These are phyloP conservation scores for Mucor circinelloides DNA, from an alignment of 371 early-diverging fungal species.

Conservation along the genomic window DNA sequence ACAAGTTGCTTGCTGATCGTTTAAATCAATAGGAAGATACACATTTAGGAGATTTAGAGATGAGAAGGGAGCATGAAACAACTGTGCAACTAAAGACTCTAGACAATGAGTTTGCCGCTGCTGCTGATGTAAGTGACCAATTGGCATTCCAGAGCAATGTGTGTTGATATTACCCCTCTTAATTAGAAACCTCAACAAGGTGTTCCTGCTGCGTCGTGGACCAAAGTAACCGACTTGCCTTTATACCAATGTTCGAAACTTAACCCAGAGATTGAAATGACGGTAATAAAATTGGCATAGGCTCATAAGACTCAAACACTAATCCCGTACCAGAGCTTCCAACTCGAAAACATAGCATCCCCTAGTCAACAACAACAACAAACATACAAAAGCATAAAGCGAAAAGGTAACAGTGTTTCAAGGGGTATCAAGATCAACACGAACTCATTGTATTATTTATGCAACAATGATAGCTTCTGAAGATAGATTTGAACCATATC, in stretches of 20 bases:
- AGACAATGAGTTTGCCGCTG: constrained; percentile 1
- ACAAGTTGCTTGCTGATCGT: too few species aligned
- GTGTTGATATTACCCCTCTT: not conserved
- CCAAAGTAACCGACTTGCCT: constrained; percentile 27
- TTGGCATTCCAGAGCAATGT: not conserved
- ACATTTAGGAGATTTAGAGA: constrained; percentile 44
- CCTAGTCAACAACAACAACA: constrained; percentile 22
- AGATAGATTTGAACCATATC: constrained; percentile 43
- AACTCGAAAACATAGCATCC: constrained; percentile 41
- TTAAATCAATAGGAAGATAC: constrained; percentile 40
- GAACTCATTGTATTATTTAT: not conserved
- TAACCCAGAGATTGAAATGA: constrained; percentile 52
- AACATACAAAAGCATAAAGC: constrained; percentile 34
- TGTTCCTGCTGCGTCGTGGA: constrained; percentile 48
- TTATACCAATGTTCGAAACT: constrained; percentile 46
- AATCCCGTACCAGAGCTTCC: constrained; percentile 32
- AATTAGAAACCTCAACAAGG: constrained; percentile 1
- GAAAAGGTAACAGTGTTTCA: constrained; percentile 39
- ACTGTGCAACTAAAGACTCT: constrained; percentile 28
- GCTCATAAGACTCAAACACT: not conserved
- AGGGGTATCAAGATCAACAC: not conserved
- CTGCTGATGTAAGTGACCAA: not conserved
- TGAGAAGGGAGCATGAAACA: constrained; percentile 44
- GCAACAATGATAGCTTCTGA: constrained; percentile 30
- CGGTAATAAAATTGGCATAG: constrained; percentile 24